A percentile compares a stretch with the other conserved stretches of the same genome.
Evolutionary conservation across 1,139 yeast genomes (phyloP).

Genomic region (Candida tetrigidarum): DNA sequence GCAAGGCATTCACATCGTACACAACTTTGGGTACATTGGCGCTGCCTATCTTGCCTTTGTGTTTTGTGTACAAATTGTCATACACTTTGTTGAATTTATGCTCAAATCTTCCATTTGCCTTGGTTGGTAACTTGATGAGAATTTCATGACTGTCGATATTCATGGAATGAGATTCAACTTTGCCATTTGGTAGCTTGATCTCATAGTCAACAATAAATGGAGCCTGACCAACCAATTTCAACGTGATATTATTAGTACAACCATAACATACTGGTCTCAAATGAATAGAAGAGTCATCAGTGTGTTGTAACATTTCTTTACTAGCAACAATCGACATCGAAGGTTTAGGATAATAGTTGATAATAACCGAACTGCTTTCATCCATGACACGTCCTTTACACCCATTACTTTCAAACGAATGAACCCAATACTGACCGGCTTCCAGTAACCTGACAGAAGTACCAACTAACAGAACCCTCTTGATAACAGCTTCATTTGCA

Average conservation of each 20-base stretch:
- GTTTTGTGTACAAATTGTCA: slow-evolving; percentile 66
- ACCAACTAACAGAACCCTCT: slow-evolving; percentile 10
- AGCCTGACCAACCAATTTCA: slow-evolving; percentile 55
- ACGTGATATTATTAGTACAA: slow-evolving; percentile 27
- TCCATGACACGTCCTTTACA: slow-evolving; percentile 65
- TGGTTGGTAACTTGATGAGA: slow-evolving; percentile 37
- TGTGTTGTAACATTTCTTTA: slow-evolving; percentile 23
- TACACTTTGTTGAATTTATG: slow-evolving; percentile 65
- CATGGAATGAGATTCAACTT: slow-evolving; percentile 37
- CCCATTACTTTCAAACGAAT: slow-evolving; percentile 63
- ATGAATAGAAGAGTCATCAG: slow-evolving; percentile 23
- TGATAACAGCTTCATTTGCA: slow-evolving; percentile 5
- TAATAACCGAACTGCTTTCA: slow-evolving; percentile 36
- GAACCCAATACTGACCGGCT: slow-evolving; percentile 66
- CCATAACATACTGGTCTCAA: slow-evolving; percentile 41
- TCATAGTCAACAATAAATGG: slow-evolving; percentile 80
- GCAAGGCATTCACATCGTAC: slow-evolving; percentile 66
- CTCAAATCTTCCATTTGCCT: slow-evolving; percentile 57
- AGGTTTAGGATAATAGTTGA: slow-evolving; percentile 65
- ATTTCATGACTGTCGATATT: slow-evolving; percentile 30
- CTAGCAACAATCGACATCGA: slow-evolving; percentile 29
- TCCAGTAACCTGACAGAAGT: slow-evolving; percentile 35
- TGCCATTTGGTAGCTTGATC: slow-evolving; percentile 62
- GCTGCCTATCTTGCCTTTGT: slow-evolving; percentile 33
- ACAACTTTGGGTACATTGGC: slow-evolving; percentile 39